A percentile compares a stretch with the other conserved stretches of the same genome.
phyloP scores from a whole-genome alignment of 331 rosid genomes.

The Phaseolus coccineus region DNA sequence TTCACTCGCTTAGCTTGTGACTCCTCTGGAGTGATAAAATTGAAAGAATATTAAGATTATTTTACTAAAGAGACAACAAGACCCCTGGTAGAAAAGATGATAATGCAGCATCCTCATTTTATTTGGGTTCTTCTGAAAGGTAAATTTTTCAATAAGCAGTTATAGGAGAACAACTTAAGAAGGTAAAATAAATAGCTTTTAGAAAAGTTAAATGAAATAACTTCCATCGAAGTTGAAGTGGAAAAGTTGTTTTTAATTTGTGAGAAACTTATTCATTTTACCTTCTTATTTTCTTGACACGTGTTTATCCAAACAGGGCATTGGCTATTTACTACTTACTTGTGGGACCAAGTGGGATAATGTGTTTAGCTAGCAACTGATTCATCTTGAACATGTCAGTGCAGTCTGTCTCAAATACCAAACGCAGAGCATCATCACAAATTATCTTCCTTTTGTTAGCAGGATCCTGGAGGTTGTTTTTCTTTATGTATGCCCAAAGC shows the following conservation, averaged over 20 bases:
- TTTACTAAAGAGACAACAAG: not conserved
- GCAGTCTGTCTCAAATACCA: conserved; percentile 85
- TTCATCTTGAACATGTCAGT: conserved; percentile 95
- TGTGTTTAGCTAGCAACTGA: conserved; percentile 82
- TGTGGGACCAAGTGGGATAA: conserved; percentile 67
- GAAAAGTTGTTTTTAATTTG: not conserved
- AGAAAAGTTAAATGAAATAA: not conserved
- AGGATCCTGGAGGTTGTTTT: conserved; percentile 82
- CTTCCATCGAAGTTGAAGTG: not conserved
- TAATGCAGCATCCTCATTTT: not conserved
- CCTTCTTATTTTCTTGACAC: not conserved
- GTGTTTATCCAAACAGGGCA: not conserved
- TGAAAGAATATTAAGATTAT: conserved; percentile 2
- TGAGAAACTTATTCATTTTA: not conserved
- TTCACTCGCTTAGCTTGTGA: conserved; percentile 67
- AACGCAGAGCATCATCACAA: conserved; percentile 77
- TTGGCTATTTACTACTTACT: conserved; percentile 53
- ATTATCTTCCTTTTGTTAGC: conserved; percentile 83
- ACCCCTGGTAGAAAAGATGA: not conserved
- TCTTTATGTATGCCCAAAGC: conserved; percentile 90
- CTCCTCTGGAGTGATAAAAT: conserved; percentile 54
- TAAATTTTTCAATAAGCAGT: not conserved
- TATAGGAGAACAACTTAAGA: not conserved
- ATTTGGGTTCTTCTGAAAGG: not conserved
- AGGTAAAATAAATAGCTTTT: not conserved